These are phyloP conservation scores for Aspergillus pseudoterreus DNA, from an alignment of 2,329 filamentous ascomycete species.

Conservation along the genomic window DNA sequence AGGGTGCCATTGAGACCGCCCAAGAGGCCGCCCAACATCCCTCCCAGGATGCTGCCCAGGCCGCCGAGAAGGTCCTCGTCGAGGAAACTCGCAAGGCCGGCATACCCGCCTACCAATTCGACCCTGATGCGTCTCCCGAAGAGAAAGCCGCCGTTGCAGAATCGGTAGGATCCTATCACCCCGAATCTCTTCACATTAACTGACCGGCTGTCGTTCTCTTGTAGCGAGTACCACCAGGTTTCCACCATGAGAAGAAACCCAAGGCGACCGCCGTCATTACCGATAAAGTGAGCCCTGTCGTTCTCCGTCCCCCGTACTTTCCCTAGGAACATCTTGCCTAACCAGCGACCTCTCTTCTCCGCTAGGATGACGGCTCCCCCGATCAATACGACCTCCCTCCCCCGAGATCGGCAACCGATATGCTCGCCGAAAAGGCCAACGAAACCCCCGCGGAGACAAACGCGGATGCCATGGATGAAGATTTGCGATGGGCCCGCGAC, in stretches of 20 bases:
- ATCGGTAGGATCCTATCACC: conserved; percentile 55
- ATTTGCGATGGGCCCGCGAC: conserved; percentile 54
- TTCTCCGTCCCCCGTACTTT: neutral
- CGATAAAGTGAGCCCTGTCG: conserved; percentile 56
- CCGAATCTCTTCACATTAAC: neutral
- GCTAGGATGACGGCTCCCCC: conserved; percentile 61
- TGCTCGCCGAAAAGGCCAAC: conserved; percentile 54
- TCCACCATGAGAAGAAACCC: conserved; percentile 51
- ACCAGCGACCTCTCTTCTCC: conserved; percentile 4
- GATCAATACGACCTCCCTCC: conserved; percentile 74
- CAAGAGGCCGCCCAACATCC: conserved; percentile 53
- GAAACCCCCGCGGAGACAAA: conserved; percentile 48
- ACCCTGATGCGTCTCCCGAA: conserved; percentile 77
- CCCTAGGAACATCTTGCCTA: neutral
- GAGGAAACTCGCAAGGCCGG: conserved; percentile 76
- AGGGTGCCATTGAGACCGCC: conserved; percentile 75
- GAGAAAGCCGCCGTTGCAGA: conserved; percentile 78
- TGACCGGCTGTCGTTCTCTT: conserved; percentile 6
- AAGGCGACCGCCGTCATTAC: conserved; percentile 59
- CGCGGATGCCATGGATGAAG: conserved; percentile 50
- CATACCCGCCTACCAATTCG: conserved; percentile 75
- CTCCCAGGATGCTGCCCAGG: conserved; percentile 56
- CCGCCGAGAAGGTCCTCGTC: conserved; percentile 70
- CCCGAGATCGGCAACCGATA: conserved; percentile 56
- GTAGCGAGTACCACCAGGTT: conserved; percentile 61